Evolutionary conservation across 176 grass and related monocot species (phyloP).

Genomic region (Carex littledalei): DNA sequence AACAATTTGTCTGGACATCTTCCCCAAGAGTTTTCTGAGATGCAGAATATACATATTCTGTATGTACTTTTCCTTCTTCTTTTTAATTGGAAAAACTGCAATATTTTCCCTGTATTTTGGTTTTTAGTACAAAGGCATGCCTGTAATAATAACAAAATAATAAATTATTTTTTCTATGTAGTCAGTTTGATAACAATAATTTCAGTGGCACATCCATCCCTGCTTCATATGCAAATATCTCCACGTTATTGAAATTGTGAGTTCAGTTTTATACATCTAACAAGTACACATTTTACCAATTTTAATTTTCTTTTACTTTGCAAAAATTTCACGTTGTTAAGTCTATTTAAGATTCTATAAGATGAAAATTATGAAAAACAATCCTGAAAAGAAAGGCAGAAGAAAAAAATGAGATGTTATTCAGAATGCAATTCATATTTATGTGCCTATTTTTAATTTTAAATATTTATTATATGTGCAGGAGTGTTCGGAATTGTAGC

Average conservation of each 20-base stretch:
- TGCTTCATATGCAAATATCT: constrained; percentile 49
- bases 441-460: not conserved
- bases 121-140: not conserved
- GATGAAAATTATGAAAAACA: not conserved
- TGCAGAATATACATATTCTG: constrained; percentile 50
- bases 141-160: constrained; percentile 18
- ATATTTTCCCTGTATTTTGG: constrained; percentile 1
- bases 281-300: not conserved
- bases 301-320: not conserved
- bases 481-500: constrained; percentile 91
- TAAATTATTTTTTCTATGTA: constrained; percentile 32
- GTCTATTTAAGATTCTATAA: not conserved
- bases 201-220: constrained; percentile 83
- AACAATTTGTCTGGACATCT: constrained; percentile 95
- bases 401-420: not conserved
- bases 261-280: constrained; percentile 27
- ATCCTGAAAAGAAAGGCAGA: not conserved
- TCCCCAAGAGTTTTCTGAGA: constrained; percentile 49
- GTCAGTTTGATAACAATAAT: constrained; percentile 98
- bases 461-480: constrained; percentile 25
- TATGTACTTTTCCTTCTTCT: constrained; percentile 34
- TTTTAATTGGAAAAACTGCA: not conserved
- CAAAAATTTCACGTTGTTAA: not conserved
- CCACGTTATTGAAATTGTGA: constrained; percentile 77
- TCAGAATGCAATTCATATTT: not conserved